phyloP scores from a whole-genome alignment of 176 grass and related monocot genomes.

The Hsuehochloa calcarea region DNA sequence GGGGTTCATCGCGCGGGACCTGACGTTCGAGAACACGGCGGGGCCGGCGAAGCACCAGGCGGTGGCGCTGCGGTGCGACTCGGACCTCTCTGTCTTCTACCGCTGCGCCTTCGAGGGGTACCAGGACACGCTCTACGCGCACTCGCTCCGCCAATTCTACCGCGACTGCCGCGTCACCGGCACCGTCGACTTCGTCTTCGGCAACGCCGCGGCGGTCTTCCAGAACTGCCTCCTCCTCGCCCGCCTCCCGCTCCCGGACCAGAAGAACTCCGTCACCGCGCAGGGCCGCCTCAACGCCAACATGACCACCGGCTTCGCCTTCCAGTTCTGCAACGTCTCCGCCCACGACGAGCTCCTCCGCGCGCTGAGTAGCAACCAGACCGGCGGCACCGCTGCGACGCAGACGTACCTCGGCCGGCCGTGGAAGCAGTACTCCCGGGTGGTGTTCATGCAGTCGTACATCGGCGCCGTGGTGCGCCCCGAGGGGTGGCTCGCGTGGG shows the following conservation, averaged over 20 bases:
- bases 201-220: conserved; percentile 77
- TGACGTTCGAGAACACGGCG: conserved; percentile 84
- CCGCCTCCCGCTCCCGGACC: conserved; percentile 32
- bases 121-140: conserved; percentile 97
- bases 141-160: conserved; percentile 89
- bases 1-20: conserved; percentile 70
- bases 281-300: conserved; percentile 56
- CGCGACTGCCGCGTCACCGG: conserved; percentile 60
- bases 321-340: conserved; percentile 76
- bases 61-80: conserved; percentile 71
- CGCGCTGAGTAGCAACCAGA: not conserved
- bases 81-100: conserved; percentile 83
- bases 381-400: not conserved
- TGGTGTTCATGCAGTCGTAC: conserved; percentile 68
- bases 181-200: conserved; percentile 93
- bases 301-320: conserved; percentile 69
- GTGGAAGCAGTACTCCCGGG: conserved; percentile 59
- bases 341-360: conserved; percentile 47
- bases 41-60: conserved; percentile 72
- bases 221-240: conserved; percentile 52
- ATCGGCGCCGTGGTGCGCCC: conserved; percentile 42
- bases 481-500: conserved; percentile 76
- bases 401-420: conserved; percentile 62
- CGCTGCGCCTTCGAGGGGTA: conserved; percentile 69
- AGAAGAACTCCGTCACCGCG: conserved; percentile 77